phyloP scores from a whole-genome alignment of 257 asterid genomes.

The Jaltomata sinuosa region DNA sequence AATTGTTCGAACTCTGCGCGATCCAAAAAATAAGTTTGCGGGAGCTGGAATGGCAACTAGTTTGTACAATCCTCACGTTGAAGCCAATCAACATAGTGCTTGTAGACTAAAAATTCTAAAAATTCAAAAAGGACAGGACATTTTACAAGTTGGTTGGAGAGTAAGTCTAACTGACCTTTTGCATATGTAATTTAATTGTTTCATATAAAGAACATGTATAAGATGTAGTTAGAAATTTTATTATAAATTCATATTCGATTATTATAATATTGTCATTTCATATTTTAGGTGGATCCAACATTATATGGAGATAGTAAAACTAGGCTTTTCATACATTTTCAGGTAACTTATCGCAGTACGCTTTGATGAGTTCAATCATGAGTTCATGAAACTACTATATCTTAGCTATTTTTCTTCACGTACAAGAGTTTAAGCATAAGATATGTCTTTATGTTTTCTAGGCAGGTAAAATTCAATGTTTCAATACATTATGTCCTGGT shows the following conservation, averaged over 20 bases:
- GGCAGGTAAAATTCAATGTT: not conserved
- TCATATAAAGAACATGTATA: too few relatives aligned
- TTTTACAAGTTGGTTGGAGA: not conserved
- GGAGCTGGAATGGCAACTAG: not conserved
- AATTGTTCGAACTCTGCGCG: not conserved
- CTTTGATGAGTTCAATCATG: not conserved
- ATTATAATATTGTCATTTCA: not conserved
- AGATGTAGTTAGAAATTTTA: too few relatives aligned
- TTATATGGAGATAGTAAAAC: not conserved
- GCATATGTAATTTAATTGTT: not conserved
- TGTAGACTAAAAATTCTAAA: not conserved
- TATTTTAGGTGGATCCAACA: not conserved
- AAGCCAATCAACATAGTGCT: not conserved
- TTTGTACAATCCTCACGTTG: not conserved
- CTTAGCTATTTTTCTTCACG: not conserved
- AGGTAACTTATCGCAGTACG: not conserved
- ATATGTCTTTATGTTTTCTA: not conserved
- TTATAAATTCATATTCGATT: too few relatives aligned
- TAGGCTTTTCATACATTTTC: not conserved
- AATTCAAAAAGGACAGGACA: not conserved
- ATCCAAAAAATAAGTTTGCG: not conserved
- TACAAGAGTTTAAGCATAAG: not conserved
- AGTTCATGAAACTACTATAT: not conserved
- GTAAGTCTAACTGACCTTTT: not conserved
- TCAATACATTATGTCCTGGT: not conserved